Evolutionary conservation across 495 filamentous ascomycete genomes (phyloP).

Genomic region (Aspergillus baeticus): DNA sequence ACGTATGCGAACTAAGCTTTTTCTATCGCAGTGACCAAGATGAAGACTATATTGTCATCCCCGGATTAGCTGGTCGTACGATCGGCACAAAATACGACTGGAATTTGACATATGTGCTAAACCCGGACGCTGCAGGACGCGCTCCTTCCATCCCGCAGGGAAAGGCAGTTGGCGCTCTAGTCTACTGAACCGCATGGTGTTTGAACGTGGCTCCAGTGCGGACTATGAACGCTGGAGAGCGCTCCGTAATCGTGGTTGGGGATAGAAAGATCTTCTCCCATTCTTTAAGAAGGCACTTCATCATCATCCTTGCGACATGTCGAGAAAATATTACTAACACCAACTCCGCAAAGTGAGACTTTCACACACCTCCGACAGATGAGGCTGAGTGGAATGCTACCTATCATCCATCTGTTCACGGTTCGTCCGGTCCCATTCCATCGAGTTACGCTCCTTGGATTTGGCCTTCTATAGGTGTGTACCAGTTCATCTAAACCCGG

Average conservation of each 20-base stretch:
- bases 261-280: too few relatives aligned
- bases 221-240: constrained; percentile 5
- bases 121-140: background rate
- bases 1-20: too few relatives aligned
- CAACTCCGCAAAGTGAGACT: constrained; percentile 10
- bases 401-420: background rate
- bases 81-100: constrained; percentile 10
- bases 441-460: constrained; percentile 8
- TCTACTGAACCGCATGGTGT: constrained; percentile 8
- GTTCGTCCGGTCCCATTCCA: background rate
- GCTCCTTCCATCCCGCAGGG: constrained; percentile 3
- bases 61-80: background rate
- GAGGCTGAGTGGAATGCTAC: background rate
- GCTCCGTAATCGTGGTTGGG: background rate
- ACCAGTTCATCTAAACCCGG: too few relatives aligned
- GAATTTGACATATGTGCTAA: constrained; percentile 5
- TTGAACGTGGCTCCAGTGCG: constrained; percentile 1
- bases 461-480: constrained; percentile 3
- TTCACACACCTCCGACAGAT: background rate
- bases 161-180: constrained; percentile 9
- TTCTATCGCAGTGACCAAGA: too few relatives aligned
- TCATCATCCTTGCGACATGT: background rate
- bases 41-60: constrained; percentile 5
- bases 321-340: too few relatives aligned
- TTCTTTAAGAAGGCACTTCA: too few relatives aligned